Evolutionary conservation across 495 filamentous ascomycete genomes (phyloP), one percentile per base, ranked within the genome.

Genomic region (Clavariopsis aquatica): DNA sequence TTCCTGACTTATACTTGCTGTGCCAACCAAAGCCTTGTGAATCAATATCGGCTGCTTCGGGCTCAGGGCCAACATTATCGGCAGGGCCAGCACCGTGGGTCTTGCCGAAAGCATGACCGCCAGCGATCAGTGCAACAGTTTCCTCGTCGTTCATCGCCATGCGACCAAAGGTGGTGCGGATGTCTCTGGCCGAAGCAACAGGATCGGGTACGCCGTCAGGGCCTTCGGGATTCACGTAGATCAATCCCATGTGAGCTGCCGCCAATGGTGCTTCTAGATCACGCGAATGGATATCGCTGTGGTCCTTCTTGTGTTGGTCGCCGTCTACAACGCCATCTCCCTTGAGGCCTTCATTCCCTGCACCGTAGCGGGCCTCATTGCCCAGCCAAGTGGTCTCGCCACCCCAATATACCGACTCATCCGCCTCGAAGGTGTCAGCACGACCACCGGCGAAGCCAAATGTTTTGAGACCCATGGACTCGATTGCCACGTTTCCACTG

Each of bases 131-230:
- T 5, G 87, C 87, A 22, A 87, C 86, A 1, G 87, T 90, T 75
- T 90, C 87, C 76, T 89, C 85, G 70, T 90, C 87, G 70, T 88
- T 84, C 87, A 90, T 90, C 58, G 84, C 87, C 87, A 90, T 90
- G 70, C 86, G 86, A 70, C 79, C 79, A 62, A 90, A 90, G 34
- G 87, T 89, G 59, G 77, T 77, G 58, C 87, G 87, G 70, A 90
- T 89, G 72, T 90, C 87, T 28, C 79, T 72, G 56, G 82, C 87
- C 0, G 87, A 80, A n/a, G 84, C 84, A 38, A 87, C 72, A 29
- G 86, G 84, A 72, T 90, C 87, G 27, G 85, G 86, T 19, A 78
- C 80, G 68, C 83, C 84, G 69, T 90, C 83, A n/a, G 87, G 87
- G 13, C 87, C 87, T 73, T 90, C 85, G 8, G 87, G 87, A 76